Conservation (phyloP, 805 yeast genomes). For the Hyphopichia homilentoma region DNA sequence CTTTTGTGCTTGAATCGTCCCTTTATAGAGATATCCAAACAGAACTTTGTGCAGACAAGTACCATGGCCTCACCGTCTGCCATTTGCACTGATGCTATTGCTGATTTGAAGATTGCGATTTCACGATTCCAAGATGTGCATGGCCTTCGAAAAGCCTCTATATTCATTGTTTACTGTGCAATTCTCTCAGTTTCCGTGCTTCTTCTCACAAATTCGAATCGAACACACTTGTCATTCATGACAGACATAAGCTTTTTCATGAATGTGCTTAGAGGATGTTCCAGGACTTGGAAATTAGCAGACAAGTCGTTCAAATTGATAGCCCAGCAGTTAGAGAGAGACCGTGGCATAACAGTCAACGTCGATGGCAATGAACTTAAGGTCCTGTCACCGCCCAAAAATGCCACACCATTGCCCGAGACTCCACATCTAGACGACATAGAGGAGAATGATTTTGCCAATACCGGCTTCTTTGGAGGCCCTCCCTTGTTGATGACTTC, state of each 20-base stretch:
- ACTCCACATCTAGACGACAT: not conserved
- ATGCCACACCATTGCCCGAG: constrained; percentile 5
- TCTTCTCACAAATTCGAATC: constrained; percentile 29
- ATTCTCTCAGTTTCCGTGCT: constrained; percentile 43
- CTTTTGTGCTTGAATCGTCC: constrained; percentile 59
- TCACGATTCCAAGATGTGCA: constrained; percentile 33
- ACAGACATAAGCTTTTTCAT: constrained; percentile 35
- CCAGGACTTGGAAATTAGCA: constrained; percentile 46
- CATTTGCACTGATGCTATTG: constrained; percentile 38
- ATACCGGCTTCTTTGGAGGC: constrained; percentile 44
- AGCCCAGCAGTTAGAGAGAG: constrained; percentile 26
- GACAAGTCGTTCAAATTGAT: constrained; percentile 42
- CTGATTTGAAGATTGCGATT: constrained; percentile 38
- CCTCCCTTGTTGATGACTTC: constrained; percentile 52
- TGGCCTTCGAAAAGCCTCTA: constrained; percentile 38
- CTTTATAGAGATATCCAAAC: constrained; percentile 41
- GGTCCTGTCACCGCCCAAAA: not conserved
- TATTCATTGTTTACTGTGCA: constrained; percentile 45
- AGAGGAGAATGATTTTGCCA: not conserved
- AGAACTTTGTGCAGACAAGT: constrained; percentile 8
- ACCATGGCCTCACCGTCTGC: constrained; percentile 22
- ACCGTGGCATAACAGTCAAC: not conserved
- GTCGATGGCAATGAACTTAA: not conserved
- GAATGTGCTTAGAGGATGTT: constrained; percentile 36
- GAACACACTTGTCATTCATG: too few relatives aligned